Evolutionary conservation across 1,284 basidiomycete genomes (phyloP).

Genomic region (Ganoderma meredithae): DNA sequence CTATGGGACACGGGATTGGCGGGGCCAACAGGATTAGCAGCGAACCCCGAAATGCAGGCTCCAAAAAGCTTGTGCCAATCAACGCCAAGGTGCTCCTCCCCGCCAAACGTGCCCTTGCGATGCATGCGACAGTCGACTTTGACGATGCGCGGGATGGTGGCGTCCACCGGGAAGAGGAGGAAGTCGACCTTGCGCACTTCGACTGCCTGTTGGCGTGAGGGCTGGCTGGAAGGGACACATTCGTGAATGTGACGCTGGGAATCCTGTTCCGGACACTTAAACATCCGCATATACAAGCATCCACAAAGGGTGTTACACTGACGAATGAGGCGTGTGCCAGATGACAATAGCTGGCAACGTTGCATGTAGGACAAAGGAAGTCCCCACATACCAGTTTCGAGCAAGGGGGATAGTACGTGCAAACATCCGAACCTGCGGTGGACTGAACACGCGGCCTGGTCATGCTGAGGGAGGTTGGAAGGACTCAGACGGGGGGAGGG

Average conservation of each 20-base stretch:
- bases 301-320: background rate
- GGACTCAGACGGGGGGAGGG: background rate
- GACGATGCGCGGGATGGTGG: slow-evolving; percentile 2
- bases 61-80: background rate
- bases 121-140: background rate
- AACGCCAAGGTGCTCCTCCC: background rate
- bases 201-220: background rate
- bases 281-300: background rate
- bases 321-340: background rate
- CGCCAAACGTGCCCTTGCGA: background rate
- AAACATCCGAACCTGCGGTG: background rate
- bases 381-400: background rate
- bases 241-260: slow-evolving; percentile 5
- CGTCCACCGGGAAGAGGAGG: slow-evolving; percentile 12
- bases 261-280: background rate
- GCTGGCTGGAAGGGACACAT: background rate
- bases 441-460: background rate
- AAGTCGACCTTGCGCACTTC: slow-evolving; percentile 7
- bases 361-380: slow-evolving; percentile 4
- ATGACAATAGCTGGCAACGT: slow-evolving; percentile 2
- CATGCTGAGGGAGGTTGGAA: background rate
- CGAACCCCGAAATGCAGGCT: background rate
- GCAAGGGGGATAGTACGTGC: slow-evolving; percentile 5
- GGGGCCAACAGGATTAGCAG: background rate
- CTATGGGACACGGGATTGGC: background rate